phyloP scores from a whole-genome alignment of 768 basidiomycete genomes.

The Agaricus blazei region DNA sequence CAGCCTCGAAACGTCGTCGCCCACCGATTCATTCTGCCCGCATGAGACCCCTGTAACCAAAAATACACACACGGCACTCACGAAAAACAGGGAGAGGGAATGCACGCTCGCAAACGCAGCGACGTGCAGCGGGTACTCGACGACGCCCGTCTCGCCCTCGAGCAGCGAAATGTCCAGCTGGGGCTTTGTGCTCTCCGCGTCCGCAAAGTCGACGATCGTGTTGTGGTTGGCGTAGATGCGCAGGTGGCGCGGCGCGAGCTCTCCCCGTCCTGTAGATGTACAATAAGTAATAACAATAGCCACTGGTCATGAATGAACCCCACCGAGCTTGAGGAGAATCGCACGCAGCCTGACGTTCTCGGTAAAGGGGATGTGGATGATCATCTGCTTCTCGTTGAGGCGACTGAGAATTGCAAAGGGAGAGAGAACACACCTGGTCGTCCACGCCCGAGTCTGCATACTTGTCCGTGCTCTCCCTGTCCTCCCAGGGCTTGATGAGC shows the following conservation, averaged over 20 bases:
- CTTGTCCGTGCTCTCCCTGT: constrained; percentile 60
- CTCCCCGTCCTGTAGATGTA: constrained; percentile 58
- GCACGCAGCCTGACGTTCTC: constrained; percentile 75
- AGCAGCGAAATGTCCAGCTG: constrained; percentile 67
- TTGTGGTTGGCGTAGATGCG: constrained; percentile 71
- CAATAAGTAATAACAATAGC: constrained; percentile 2
- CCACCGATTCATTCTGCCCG: constrained; percentile 57
- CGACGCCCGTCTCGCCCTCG: constrained; percentile 62
- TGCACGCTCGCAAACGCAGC: constrained; percentile 75
- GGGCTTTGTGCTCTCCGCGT: constrained; percentile 64
- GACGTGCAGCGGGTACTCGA: constrained; percentile 74
- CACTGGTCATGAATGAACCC: constrained; percentile 12
- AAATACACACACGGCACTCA: constrained; percentile 31
- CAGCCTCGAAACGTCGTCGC: constrained; percentile 58
- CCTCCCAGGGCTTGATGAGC: constrained; percentile 79
- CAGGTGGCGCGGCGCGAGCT: constrained; percentile 68
- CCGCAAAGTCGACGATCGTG: constrained; percentile 72
- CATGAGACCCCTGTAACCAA: not conserved
- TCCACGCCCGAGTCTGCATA: constrained; percentile 80
- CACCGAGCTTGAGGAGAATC: constrained; percentile 72
- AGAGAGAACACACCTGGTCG: constrained; percentile 56
- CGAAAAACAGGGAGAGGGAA: constrained; percentile 74
- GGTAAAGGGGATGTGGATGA: constrained; percentile 77
- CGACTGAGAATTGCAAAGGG: not conserved
- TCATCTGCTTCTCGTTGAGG: constrained; percentile 42